These are phyloP conservation scores for Pharnaceum exiguum DNA, from an alignment of 148 eudicot species.

Conservation along the genomic window DNA sequence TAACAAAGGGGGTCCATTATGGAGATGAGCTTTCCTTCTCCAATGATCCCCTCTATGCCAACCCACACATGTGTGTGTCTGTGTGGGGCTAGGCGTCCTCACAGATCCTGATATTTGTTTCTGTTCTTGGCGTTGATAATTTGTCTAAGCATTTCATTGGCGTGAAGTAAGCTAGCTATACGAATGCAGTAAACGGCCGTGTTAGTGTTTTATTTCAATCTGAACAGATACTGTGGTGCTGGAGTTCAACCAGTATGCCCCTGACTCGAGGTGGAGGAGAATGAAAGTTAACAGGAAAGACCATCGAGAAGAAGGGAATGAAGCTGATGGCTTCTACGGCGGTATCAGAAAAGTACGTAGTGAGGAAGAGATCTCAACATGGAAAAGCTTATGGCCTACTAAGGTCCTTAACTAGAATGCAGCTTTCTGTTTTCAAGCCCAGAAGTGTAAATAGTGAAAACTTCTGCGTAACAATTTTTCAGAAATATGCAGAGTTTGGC, in stretches of 20 bases:
- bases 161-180: no score
- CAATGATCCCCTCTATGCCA: no score
- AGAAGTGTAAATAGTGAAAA: constrained; percentile 19
- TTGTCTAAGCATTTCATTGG: no score
- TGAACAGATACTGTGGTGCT: constrained; percentile 53
- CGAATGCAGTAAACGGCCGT: no score
- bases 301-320: constrained; percentile 78
- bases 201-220: neutral
- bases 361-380: constrained; percentile 52
- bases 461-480: neutral
- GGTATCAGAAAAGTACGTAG: constrained; percentile 70
- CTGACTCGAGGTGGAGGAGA: constrained; percentile 71
- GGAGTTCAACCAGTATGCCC: constrained; percentile 82
- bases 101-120: no score
- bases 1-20: no score
- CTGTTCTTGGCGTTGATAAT: no score
- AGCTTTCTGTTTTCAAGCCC: neutral
- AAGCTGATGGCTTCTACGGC: constrained; percentile 73
- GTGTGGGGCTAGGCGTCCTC: no score
- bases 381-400: constrained; percentile 70
- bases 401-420: constrained; percentile 38
- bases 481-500: constrained; percentile 8
- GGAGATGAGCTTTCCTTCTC: no score
- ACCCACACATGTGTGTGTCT: no score
- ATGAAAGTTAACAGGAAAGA: constrained; percentile 42